Conservation (phyloP, 176 grass and related monocot genomes). For the Rhynchospora pubera region DNA sequence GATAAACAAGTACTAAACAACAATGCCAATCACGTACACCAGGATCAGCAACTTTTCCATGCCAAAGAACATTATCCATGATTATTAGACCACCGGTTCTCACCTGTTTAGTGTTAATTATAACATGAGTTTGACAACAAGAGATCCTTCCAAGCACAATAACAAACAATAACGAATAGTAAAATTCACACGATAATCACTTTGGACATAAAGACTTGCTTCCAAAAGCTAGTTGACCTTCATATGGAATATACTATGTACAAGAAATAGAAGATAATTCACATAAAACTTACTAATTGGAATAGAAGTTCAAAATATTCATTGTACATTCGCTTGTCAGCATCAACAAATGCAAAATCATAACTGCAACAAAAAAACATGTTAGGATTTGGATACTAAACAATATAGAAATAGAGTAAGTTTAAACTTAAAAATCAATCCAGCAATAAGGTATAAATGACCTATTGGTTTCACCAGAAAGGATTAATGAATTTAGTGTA, state of each 20-base stretch:
- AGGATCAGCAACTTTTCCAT: conserved; percentile 78
- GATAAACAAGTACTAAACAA: not conserved
- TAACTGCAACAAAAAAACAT: conserved; percentile 40
- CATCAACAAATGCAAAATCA: conserved; percentile 98
- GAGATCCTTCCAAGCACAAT: not conserved
- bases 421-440: not conserved
- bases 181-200: not conserved
- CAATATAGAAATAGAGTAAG: conserved; percentile 13
- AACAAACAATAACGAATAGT: not conserved
- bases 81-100: conserved; percentile 81
- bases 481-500: conserved; percentile 59
- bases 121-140: not conserved
- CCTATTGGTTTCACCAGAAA: conserved; percentile 71
- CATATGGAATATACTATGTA: not conserved
- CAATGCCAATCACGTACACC: conserved; percentile 34
- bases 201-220: not conserved
- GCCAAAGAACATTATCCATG: conserved; percentile 97
- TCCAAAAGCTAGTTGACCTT: not conserved
- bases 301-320: conserved; percentile 90
- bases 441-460: conserved; percentile 16
- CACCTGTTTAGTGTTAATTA: conserved; percentile 38
- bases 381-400: not conserved
- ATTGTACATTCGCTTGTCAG: conserved; percentile 77
- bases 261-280: not conserved
- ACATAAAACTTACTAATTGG: conserved; percentile 55